Evolutionary conservation across 2,329 filamentous ascomycete species (phyloP).

Genomic region (Beauveria scarabaeidicola): DNA sequence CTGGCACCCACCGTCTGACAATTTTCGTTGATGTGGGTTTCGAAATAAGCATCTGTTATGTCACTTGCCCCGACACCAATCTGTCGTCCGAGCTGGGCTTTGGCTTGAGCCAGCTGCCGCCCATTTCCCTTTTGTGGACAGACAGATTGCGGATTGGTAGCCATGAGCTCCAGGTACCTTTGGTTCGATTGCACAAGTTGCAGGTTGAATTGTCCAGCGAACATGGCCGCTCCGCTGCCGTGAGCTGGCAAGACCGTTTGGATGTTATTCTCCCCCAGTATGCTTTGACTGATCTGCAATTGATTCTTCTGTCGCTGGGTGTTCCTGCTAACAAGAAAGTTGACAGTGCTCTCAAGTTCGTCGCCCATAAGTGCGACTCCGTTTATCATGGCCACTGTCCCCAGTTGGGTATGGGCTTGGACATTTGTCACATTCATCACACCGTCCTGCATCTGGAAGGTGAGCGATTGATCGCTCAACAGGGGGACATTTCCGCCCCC

Average conservation of each 20-base stretch:
- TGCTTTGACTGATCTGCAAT: background rate
- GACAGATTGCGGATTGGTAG: background rate
- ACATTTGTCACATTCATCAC: slow-evolving; percentile 2
- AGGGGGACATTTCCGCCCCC: background rate
- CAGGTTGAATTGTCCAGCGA: background rate
- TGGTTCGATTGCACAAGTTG: background rate
- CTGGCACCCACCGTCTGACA: background rate
- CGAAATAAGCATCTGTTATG: background rate
- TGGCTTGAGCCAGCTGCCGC: background rate
- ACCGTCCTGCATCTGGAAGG: background rate
- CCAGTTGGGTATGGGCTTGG: background rate
- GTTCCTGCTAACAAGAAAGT: slow-evolving; percentile 1
- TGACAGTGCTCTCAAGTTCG: background rate
- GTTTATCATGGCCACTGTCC: background rate
- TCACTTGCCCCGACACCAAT: background rate
- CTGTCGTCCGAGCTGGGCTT: background rate
- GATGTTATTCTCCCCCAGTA: background rate
- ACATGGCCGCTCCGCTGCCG: background rate
- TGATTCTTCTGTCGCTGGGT: background rate
- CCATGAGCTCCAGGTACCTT: slow-evolving; percentile 3
- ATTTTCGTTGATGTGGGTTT: background rate
- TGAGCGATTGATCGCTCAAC: background rate
- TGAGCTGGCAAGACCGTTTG: background rate
- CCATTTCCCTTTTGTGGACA: background rate
- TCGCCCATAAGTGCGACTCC: slow-evolving; percentile 4